These are phyloP conservation scores for Hygrophorus pudorinus DNA, from an alignment of 768 basidiomycete genomes.

Conservation along the genomic window DNA sequence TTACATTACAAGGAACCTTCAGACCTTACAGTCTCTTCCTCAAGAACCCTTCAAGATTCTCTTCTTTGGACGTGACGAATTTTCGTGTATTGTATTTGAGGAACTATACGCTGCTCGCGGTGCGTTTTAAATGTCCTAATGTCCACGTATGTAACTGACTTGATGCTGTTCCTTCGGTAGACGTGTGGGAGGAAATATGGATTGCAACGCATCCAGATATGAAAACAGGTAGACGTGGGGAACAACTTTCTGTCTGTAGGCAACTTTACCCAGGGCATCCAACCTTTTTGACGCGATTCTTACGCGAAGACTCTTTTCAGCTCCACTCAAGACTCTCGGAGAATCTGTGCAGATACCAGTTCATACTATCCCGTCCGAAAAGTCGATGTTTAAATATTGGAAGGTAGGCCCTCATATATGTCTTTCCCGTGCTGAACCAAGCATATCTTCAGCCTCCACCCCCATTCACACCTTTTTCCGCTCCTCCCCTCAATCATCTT, in stretches of 20 bases:
- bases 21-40: too few species aligned
- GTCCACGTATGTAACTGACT: background rate
- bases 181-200: constrained; percentile 62
- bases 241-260: constrained; percentile 12
- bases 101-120: constrained; percentile 56
- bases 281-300: background rate
- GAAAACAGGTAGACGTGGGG: constrained; percentile 51
- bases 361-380: constrained; percentile 49
- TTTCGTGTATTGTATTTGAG: constrained; percentile 67
- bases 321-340: constrained; percentile 59
- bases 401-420: constrained; percentile 28
- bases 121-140: constrained; percentile 15
- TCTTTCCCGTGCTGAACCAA: background rate
- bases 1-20: too few species aligned
- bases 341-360: constrained; percentile 43
- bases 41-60: constrained; percentile 50
- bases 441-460: constrained; percentile 24
- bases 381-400: constrained; percentile 56
- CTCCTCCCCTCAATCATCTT: constrained; percentile 32
- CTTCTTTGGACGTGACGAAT: constrained; percentile 84
- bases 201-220: constrained; percentile 70
- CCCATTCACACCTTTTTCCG: constrained; percentile 18
- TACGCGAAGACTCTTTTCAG: constrained; percentile 27
- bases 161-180: constrained; percentile 27
- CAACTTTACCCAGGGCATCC: background rate